Percentiles rank a stretch among this genome's conserved stretches.
These are phyloP conservation scores for Podaxis mareebaensis DNA, from an alignment of 768 basidiomycete species.

Conservation along the genomic window DNA sequence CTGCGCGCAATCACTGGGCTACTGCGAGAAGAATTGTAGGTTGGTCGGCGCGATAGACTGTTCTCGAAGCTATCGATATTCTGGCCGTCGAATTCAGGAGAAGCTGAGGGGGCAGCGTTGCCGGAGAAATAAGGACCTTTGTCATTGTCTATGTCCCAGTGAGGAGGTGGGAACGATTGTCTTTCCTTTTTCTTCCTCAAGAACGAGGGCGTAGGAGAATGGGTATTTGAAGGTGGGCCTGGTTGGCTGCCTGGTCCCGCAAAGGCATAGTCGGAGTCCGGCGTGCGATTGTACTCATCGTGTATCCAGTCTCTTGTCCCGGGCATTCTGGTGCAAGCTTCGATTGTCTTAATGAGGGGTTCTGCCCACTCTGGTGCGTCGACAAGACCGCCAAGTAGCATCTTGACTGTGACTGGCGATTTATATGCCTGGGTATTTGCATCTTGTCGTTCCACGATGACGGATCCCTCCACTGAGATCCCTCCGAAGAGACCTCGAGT, in stretches of 20 bases:
- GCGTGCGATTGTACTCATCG: conserved; percentile 32
- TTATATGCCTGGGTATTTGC: conserved; percentile 84
- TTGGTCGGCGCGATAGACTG: background rate
- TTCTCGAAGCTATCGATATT: background rate
- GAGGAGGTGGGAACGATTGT: conserved; percentile 57
- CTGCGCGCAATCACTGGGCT: background rate
- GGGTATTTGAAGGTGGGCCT: conserved; percentile 22
- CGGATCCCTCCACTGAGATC: conserved; percentile 82
- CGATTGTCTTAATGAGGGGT: conserved; percentile 72
- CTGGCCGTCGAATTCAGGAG: background rate
- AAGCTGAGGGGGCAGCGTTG: background rate
- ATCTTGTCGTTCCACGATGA: conserved; percentile 93
- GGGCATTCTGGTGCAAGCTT: conserved; percentile 69
- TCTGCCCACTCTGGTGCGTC: conserved; percentile 78
- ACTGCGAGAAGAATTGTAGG: conserved; percentile 3
- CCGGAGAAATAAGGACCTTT: conserved; percentile 58
- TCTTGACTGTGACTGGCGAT: conserved; percentile 70
- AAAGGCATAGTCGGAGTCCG: conserved; percentile 56
- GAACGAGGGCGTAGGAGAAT: conserved; percentile 30
- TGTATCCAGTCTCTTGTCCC: conserved; percentile 72
- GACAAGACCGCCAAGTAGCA: conserved; percentile 78
- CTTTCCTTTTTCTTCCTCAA: conserved; percentile 52
- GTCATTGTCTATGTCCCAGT: conserved; percentile 56
- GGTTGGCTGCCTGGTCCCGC: conserved; percentile 43
- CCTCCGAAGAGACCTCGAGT: conserved; percentile 95